Evolutionary conservation across 805 yeast genomes (phyloP).

Genomic region (Candida gorgasii): DNA sequence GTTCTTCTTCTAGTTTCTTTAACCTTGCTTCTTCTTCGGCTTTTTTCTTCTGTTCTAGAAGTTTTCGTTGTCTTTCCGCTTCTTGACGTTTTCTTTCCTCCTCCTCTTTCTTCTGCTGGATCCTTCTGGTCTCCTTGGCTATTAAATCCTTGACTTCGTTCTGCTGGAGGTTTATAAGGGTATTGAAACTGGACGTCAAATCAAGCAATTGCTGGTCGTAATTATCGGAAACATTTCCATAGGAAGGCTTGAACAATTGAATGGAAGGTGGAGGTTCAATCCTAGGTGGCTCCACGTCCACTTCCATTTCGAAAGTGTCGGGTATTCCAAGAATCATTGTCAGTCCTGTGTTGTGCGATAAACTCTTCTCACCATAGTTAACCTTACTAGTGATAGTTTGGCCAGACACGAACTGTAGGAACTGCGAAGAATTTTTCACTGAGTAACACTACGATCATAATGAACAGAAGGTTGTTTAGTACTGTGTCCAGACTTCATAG

Average conservation of each 20-base stretch:
- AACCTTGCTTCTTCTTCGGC: slow-evolving; percentile 10
- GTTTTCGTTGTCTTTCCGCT: slow-evolving; percentile 11
- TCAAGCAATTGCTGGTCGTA: slow-evolving; percentile 5
- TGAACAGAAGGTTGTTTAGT: slow-evolving; percentile 22
- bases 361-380: not conserved
- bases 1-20: slow-evolving; percentile 17
- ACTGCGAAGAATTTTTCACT: slow-evolving; percentile 5
- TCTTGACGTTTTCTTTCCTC: slow-evolving; percentile 18
- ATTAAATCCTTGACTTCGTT: slow-evolving; percentile 19
- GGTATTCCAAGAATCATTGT: slow-evolving; percentile 32
- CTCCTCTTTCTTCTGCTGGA: slow-evolving; percentile 23
- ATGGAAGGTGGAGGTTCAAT: not conserved
- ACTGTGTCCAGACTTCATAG: slow-evolving; percentile 50
- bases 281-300: slow-evolving; percentile 6
- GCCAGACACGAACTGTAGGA: no score
- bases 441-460: not conserved
- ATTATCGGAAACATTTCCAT: not conserved
- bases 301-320: slow-evolving; percentile 20
- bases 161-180: slow-evolving; percentile 18
- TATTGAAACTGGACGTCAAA: slow-evolving; percentile 7
- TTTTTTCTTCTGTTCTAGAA: slow-evolving; percentile 23
- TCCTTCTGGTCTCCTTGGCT: slow-evolving; percentile 19
- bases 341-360: no score
- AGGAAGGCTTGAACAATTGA: not conserved
- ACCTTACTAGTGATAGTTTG: no score